Evolutionary conservation across 257 asterid species (phyloP).

Genomic region (Datura wrightii): DNA sequence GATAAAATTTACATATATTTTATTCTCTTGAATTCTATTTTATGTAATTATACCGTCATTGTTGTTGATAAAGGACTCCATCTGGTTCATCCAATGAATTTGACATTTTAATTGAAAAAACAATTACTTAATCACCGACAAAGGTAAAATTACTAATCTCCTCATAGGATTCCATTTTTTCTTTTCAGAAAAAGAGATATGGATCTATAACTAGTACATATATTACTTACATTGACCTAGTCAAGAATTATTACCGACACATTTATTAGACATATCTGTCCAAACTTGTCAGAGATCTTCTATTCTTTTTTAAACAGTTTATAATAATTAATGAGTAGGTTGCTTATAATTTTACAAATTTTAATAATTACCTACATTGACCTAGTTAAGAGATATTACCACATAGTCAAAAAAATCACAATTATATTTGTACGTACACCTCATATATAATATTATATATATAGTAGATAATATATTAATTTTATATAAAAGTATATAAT

Average conservation of each 20-base stretch:
- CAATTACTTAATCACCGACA: conserved; percentile 26
- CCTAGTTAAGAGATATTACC: too few relatives aligned
- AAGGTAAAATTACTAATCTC: not conserved
- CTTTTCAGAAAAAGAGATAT: not conserved
- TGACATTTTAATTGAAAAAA: not conserved
- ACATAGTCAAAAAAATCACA: too few relatives aligned
- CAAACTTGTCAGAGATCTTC: not conserved
- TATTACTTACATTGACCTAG: not conserved
- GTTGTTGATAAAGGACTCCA: not conserved
- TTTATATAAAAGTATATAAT: too few relatives aligned
- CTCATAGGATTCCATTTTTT: not conserved
- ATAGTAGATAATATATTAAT: too few relatives aligned
- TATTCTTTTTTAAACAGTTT: not conserved
- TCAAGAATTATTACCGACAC: conserved; percentile 16
- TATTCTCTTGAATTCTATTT: too few relatives aligned
- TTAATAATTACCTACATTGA: too few relatives aligned
- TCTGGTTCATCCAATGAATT: not conserved
- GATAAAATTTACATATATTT: too few relatives aligned
- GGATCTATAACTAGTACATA: not conserved
- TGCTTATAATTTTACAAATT: not conserved
- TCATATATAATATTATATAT: too few relatives aligned
- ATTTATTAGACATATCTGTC: not conserved
- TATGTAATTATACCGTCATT: too few relatives aligned
- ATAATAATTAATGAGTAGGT: not conserved
- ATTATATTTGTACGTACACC: too few relatives aligned